Percentiles rank a stretch among this genome's conserved stretches.
Evolutionary conservation across 1,284 basidiomycete genomes (phyloP).

Genomic region (Termitomyces sp.): DNA sequence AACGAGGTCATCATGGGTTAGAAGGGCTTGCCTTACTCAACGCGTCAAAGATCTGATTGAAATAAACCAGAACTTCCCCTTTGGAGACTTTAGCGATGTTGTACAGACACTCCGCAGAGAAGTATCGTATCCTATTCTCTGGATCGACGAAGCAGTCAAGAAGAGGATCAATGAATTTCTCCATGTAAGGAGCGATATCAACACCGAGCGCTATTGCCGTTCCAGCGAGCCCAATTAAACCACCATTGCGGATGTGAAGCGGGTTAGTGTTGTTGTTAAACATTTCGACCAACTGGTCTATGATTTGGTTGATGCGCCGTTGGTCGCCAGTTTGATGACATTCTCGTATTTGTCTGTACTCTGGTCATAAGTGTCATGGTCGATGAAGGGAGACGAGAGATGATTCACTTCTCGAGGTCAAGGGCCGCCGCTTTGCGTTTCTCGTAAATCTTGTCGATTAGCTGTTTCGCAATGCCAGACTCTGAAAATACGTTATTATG

Average conservation of each 20-base stretch:
- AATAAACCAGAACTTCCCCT: constrained; percentile 94
- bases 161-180: constrained; percentile 86
- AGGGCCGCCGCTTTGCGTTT: constrained; percentile 94
- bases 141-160: constrained; percentile 93
- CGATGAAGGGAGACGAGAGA: neutral
- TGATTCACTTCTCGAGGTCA: constrained; percentile 84
- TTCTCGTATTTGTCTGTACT: constrained; percentile 76
- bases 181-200: constrained; percentile 91
- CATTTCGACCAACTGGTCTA: constrained; percentile 93
- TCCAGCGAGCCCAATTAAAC: constrained; percentile 93
- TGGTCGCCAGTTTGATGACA: constrained; percentile 78
- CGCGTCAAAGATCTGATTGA: constrained; percentile 97
- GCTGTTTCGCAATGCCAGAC: constrained; percentile 63
- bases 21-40: constrained; percentile 75
- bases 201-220: constrained; percentile 94
- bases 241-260: constrained; percentile 89
- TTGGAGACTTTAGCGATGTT: constrained; percentile 99
- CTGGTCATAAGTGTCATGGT: constrained; percentile 6
- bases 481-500: constrained; percentile 35
- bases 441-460: constrained; percentile 89
- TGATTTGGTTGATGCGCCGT: constrained; percentile 79
- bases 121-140: constrained; percentile 94
- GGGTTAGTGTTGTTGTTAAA: constrained; percentile 79
- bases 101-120: constrained; percentile 96
- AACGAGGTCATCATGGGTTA: neutral